Evolutionary conservation across 768 basidiomycete genomes (phyloP).

Genomic region (Lentinula detonsa): DNA sequence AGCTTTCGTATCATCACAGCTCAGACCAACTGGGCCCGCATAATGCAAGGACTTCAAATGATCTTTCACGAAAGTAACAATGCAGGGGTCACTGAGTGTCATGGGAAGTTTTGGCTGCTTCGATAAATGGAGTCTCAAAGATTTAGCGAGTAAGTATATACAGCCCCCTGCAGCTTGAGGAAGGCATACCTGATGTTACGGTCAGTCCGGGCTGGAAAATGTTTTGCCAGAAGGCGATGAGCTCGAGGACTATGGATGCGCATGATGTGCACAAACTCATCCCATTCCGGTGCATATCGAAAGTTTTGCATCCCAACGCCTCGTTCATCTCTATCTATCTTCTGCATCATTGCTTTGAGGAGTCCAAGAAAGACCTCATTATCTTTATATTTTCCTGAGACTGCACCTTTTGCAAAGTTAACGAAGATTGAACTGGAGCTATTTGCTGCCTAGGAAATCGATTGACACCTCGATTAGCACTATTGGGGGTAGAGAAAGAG

Average conservation of each 20-base stretch:
- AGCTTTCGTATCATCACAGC: slow-evolving; percentile 32
- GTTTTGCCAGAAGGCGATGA: slow-evolving; percentile 16
- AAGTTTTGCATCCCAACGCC: slow-evolving; percentile 30
- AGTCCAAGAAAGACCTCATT: slow-evolving; percentile 21
- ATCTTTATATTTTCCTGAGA: slow-evolving; percentile 18
- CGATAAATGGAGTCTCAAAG: no score
- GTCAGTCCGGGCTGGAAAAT: slow-evolving; percentile 12
- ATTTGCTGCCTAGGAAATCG: neutral
- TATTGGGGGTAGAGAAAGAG: no score
- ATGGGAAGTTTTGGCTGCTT: no score
- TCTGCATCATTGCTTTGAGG: slow-evolving; percentile 21
- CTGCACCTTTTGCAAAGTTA: slow-evolving; percentile 10
- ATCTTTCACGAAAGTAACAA: neutral
- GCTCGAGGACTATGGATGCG: slow-evolving; percentile 20
- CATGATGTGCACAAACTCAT: slow-evolving; percentile 23
- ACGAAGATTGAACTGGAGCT: neutral
- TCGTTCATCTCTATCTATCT: slow-evolving; percentile 17
- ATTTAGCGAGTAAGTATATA: no score
- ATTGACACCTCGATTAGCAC: no score
- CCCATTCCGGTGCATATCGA: slow-evolving; percentile 22
- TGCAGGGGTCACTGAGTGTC: no score
- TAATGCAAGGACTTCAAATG: slow-evolving; percentile 6
- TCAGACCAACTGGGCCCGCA: slow-evolving; percentile 18
- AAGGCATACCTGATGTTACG: slow-evolving; percentile 9
- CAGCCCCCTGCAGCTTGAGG: no score